Conservation (phyloP, 106 monocot genomes). For the Amphibolis antarctica region DNA sequence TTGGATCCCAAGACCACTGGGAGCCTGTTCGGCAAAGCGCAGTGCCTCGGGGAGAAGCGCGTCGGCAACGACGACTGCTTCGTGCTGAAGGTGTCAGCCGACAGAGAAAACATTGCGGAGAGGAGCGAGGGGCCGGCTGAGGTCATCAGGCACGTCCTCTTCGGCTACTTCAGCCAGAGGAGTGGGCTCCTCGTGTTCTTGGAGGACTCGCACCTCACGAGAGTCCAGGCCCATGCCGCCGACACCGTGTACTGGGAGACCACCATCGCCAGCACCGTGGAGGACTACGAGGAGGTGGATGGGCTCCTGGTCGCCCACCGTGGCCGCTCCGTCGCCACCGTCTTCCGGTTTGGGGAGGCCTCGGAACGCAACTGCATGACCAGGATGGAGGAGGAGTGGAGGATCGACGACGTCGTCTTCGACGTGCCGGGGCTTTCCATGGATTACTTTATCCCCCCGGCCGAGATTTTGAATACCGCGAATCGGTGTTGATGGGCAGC, state of each 20-base stretch:
- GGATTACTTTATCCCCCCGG: slow-evolving; percentile 54
- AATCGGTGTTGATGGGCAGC: too few species aligned
- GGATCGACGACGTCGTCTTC: slow-evolving; percentile 52
- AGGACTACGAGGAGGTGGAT: slow-evolving; percentile 38
- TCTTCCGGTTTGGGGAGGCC: slow-evolving; percentile 33
- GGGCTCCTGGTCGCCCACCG: slow-evolving; percentile 34
- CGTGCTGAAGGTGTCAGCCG: slow-evolving; percentile 39
- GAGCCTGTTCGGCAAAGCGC: slow-evolving; percentile 36
- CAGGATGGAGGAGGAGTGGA: slow-evolving; percentile 46
- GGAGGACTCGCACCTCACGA: slow-evolving; percentile 48
- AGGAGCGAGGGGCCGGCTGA: slow-evolving; percentile 32
- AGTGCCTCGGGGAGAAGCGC: slow-evolving; percentile 45
- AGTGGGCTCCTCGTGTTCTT: slow-evolving; percentile 45
- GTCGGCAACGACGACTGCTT: slow-evolving; percentile 41
- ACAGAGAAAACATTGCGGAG: slow-evolving; percentile 18
- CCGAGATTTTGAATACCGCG: slow-evolving; percentile 14
- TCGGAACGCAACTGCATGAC: slow-evolving; percentile 7
- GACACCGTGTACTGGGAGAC: slow-evolving; percentile 48
- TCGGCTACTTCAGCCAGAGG: slow-evolving; percentile 58
- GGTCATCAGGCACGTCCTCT: slow-evolving; percentile 47
- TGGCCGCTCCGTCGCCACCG: slow-evolving; percentile 32
- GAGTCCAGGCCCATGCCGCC: slow-evolving; percentile 21
- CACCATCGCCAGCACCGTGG: slow-evolving; percentile 33
- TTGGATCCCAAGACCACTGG: slow-evolving; percentile 47
- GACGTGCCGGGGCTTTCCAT: slow-evolving; percentile 40